phyloP scores from a whole-genome alignment of 179 eudicot species.

The Nepenthes alata region DNA sequence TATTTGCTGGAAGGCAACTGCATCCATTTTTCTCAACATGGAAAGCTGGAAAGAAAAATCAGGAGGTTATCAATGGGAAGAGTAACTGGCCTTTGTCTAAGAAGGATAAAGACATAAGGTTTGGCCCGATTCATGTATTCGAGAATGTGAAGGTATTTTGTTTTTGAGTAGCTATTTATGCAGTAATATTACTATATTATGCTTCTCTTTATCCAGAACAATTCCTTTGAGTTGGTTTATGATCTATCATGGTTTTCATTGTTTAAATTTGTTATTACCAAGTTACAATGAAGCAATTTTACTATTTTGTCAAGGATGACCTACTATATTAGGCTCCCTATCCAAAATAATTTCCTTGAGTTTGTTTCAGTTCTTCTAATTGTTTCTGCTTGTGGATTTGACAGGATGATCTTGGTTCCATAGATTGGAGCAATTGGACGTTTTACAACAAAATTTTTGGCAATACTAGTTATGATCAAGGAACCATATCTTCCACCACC shows the following conservation, averaged over 20 bases:
- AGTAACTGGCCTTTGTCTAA: slow-evolving; percentile 20
- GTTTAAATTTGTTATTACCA: too few relatives aligned
- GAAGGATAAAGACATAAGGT: slow-evolving; percentile 24
- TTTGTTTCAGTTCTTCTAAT: too few relatives aligned
- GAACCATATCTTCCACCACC: slow-evolving; percentile 15
- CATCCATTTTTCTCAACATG: slow-evolving; percentile 79
- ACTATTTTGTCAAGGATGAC: too few relatives aligned
- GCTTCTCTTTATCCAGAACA: neutral
- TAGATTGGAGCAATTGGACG: slow-evolving; percentile 74
- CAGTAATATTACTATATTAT: neutral
- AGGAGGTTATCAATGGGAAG: slow-evolving; percentile 32
- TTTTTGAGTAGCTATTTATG: neutral
- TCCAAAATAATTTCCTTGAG: too few relatives aligned
- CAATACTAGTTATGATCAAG: slow-evolving; percentile 15
- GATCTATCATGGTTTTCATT: too few relatives aligned
- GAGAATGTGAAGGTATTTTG: slow-evolving; percentile 44
- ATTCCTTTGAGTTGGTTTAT: too few relatives aligned
- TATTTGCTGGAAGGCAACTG: slow-evolving; percentile 70
- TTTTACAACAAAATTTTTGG: slow-evolving; percentile 33
- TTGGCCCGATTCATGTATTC: slow-evolving; percentile 75
- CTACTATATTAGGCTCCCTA: too few relatives aligned
- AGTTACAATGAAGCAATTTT: too few relatives aligned
- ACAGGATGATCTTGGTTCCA: slow-evolving; percentile 37
- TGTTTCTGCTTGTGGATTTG: neutral
- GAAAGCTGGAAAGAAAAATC: slow-evolving; percentile 45